Base-by-base conservation (phyloP, 352 stramenopile genomes). In the Phytopythium vexans region DNA sequence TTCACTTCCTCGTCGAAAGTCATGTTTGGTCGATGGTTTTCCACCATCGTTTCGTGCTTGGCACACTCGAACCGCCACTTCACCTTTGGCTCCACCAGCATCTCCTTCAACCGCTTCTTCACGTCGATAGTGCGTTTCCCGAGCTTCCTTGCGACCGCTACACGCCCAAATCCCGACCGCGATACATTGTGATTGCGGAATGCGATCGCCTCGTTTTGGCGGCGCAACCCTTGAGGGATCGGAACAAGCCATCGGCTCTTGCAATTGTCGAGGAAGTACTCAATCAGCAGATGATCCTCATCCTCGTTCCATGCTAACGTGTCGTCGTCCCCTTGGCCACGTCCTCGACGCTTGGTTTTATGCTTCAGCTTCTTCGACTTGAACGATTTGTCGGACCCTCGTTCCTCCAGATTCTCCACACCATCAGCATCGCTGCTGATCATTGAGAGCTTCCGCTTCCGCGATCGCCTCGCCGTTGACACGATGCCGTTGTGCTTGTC, bases 31-130 rank as follows among this genome's bases (percentile, higher is more conserved):
- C 48, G 36, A 4, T 32, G 21, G 27, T 54, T 35, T 16, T 45
- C 48, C 31, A 69, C 43, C 16, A 70, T 68, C 9, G 70, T 70
- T 46, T 84, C 77, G 27, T 62, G 71, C 41, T 92, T 90, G 3
- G 79, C 78, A 1, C 57, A 54, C 54, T 90, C 80, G 14, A 89
- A 69, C 31, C 69, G 31, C 8, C 85, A 49, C 37, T 88, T 88
- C 1, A 75, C 68, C 1, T 65, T 49, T 15, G 82, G 82, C 56
- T 90, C 77, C 37, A 74, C 56, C 14, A 89, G 48, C 50, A 82
- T 82, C 54, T 89, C 78, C 51, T 87, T 88, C 2, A 92, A 52
- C 1, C 82, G 64, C 50, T 90, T 89, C 64, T 89, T 89, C 31
- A 92, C 82, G 41, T 92, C 82, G 43, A 89, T 90, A 16, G 76